These are phyloP conservation scores for Leccinum boreale DNA, from an alignment of 768 basidiomycete species.

Conservation along the genomic window DNA sequence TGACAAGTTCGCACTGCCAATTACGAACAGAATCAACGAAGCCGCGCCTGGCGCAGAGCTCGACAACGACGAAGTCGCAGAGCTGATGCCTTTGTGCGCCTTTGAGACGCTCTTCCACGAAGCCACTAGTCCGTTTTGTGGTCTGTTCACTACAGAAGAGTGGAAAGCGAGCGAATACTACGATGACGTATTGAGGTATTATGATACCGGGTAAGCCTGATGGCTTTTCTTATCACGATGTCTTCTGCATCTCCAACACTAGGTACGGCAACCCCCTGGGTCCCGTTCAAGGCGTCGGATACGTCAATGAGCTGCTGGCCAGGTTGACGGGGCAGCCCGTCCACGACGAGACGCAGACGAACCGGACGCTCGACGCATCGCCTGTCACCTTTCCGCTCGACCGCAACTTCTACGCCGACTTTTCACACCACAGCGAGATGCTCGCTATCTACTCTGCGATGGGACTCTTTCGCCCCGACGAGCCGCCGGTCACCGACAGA, in stretches of 20 bases:
- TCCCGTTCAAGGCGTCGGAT: constrained; percentile 80
- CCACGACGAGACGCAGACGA: constrained; percentile 70
- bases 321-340: constrained; percentile 67
- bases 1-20: constrained; percentile 48
- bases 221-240: background rate
- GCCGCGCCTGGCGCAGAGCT: constrained; percentile 64
- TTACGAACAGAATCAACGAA: constrained; percentile 56
- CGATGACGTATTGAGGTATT: constrained; percentile 75
- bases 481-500: constrained; percentile 10
- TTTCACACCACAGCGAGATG: constrained; percentile 86
- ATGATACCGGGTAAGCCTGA: constrained; percentile 59
- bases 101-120: constrained; percentile 65
- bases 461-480: constrained; percentile 47
- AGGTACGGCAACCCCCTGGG: constrained; percentile 71
- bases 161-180: constrained; percentile 67
- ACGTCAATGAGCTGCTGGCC: constrained; percentile 82
- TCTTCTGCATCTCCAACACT: background rate
- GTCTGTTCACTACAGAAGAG: constrained; percentile 59
- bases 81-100: constrained; percentile 71
- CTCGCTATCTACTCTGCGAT: constrained; percentile 66
- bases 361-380: constrained; percentile 63
- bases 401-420: constrained; percentile 70
- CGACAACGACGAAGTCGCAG: constrained; percentile 47
- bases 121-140: constrained; percentile 62
- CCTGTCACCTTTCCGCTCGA: constrained; percentile 72